phyloP scores from a whole-genome alignment of 108 stramenopile species.

The Conticribra guillardii region DNA sequence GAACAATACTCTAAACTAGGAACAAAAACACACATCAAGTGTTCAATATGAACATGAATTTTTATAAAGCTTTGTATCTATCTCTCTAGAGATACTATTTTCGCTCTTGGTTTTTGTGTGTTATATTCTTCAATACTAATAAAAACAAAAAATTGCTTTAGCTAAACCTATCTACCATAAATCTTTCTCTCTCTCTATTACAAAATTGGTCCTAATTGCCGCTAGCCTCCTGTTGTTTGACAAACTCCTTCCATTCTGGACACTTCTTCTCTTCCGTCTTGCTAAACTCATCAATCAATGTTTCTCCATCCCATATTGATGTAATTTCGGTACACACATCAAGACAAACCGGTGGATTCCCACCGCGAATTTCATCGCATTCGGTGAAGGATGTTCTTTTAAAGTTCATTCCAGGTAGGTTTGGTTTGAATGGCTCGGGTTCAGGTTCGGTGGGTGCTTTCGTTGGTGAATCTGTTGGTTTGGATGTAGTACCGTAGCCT shows the following conservation, averaged over 20 bases:
- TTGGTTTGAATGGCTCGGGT: neutral
- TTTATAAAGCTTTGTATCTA: too few relatives aligned
- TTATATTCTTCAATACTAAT: too few relatives aligned
- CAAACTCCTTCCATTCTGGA: neutral
- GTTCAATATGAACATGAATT: too few relatives aligned
- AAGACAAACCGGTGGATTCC: conserved; percentile 3
- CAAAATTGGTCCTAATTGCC: too few relatives aligned
- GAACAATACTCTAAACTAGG: too few relatives aligned
- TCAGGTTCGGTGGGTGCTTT: neutral
- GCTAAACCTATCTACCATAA: too few relatives aligned
- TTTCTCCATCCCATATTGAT: neutral
- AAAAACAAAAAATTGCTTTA: too few relatives aligned
- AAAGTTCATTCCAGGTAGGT: neutral
- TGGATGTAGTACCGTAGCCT: neutral
- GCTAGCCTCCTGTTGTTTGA: neutral
- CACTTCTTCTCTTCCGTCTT: neutral
- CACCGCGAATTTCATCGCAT: neutral
- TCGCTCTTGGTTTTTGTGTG: too few relatives aligned
- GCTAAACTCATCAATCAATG: conserved; percentile 3
- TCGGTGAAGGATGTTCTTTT: neutral
- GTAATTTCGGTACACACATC: conserved; percentile 7
- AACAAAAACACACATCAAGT: too few relatives aligned
- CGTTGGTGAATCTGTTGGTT: neutral
- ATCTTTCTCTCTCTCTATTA: too few relatives aligned
- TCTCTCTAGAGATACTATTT: too few relatives aligned